These are phyloP conservation scores for Byssochlamys sp. DNA, from an alignment of 2,329 filamentous ascomycete species.

Conservation along the genomic window DNA sequence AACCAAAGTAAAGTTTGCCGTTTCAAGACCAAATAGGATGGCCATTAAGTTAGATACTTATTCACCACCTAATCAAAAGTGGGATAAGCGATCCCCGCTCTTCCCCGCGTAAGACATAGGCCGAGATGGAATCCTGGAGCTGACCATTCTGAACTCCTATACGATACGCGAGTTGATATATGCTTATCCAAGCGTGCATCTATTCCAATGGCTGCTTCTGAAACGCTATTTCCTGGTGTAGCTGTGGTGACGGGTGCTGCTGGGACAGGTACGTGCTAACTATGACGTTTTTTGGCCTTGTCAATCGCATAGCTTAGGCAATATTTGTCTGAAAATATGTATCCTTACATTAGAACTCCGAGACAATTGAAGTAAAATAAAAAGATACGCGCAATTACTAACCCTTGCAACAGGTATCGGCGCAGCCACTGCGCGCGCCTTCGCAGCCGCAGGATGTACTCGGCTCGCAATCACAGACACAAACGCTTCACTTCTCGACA, in stretches of 20 bases:
- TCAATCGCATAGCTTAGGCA: neutral
- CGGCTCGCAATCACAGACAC: conserved; percentile 49
- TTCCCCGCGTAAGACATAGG: neutral
- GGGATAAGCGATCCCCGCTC: neutral
- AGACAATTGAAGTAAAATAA: neutral
- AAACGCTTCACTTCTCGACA: conserved; percentile 31
- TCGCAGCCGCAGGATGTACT: conserved; percentile 42
- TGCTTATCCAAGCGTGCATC: neutral
- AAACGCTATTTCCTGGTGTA: conserved; percentile 33
- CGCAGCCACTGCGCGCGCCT: conserved; percentile 43
- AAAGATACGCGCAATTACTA: neutral
- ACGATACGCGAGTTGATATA: neutral
- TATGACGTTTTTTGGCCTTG: too few relatives aligned
- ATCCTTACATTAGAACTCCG: neutral
- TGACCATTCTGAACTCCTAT: neutral
- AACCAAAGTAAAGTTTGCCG: too few relatives aligned
- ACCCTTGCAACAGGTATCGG: conserved; percentile 41
- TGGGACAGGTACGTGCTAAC: conserved; percentile 31
- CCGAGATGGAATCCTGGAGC: neutral
- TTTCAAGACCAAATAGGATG: too few relatives aligned
- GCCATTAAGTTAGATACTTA: neutral
- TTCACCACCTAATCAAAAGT: neutral
- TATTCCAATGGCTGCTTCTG: neutral
- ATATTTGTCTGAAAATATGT: neutral
- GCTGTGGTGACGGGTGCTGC: conserved; percentile 42